These are phyloP conservation scores for Jatropha multifida DNA, from an alignment of 441 rosid genomes.

Conservation along the genomic window DNA sequence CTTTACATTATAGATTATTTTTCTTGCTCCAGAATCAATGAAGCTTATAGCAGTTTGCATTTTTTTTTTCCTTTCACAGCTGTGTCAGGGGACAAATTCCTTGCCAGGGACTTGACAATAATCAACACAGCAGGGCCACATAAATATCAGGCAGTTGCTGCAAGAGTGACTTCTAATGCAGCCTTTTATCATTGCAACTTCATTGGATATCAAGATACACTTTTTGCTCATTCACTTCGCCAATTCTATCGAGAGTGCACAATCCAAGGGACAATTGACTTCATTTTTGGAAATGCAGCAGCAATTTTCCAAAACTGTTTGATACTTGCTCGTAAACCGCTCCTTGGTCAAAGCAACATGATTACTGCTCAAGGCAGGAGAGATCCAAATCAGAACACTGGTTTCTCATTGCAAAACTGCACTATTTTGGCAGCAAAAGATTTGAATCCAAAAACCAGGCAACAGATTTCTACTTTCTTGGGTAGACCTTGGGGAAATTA, in stretches of 20 bases:
- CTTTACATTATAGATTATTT: no score
- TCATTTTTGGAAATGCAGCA: slow-evolving; percentile 83
- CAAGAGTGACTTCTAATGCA: slow-evolving; percentile 66
- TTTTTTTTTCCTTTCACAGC: slow-evolving; percentile 35
- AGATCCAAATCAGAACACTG: slow-evolving; percentile 81
- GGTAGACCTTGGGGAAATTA: slow-evolving; percentile 87
- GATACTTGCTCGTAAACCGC: slow-evolving; percentile 65
- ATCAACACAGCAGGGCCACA: slow-evolving; percentile 73
- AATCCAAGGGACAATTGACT: slow-evolving; percentile 77
- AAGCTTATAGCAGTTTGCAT: neutral
- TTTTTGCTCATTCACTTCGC: slow-evolving; percentile 74
- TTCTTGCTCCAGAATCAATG: no score
- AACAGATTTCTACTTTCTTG: slow-evolving; percentile 50
- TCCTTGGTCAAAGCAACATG: slow-evolving; percentile 59
- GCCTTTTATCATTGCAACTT: slow-evolving; percentile 67
- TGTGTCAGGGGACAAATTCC: slow-evolving; percentile 68
- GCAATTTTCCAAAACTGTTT: slow-evolving; percentile 66
- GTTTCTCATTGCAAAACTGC: slow-evolving; percentile 71
- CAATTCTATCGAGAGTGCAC: slow-evolving; percentile 79
- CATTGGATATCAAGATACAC: slow-evolving; percentile 70
- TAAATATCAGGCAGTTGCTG: slow-evolving; percentile 84
- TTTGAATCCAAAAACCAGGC: slow-evolving; percentile 38
- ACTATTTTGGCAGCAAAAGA: slow-evolving; percentile 50
- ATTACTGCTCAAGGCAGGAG: slow-evolving; percentile 81
- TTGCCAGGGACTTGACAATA: slow-evolving; percentile 71